Percentiles rank a stretch among this genome's conserved stretches.
These are phyloP conservation scores for Stachybotrys chartarum DNA, from an alignment of 2,329 filamentous ascomycete genomes.

Conservation along the genomic window DNA sequence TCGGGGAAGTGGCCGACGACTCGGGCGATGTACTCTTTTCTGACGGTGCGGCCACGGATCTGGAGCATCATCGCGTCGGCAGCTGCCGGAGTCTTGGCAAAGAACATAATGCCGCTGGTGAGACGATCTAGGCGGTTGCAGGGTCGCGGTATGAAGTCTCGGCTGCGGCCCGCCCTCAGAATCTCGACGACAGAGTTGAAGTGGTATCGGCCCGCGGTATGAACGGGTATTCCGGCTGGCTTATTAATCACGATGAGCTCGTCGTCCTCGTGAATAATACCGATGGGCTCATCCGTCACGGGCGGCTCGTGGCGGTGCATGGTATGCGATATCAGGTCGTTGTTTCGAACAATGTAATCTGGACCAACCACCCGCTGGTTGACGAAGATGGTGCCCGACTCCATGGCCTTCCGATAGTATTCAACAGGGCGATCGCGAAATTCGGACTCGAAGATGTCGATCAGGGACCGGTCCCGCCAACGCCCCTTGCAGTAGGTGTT, in stretches of 20 bases:
- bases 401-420: constrained; percentile 85
- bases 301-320: constrained; percentile 94
- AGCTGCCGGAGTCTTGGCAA: constrained; percentile 77
- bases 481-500: constrained; percentile 92
- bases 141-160: constrained; percentile 51
- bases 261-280: constrained; percentile 82
- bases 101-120: constrained; percentile 97
- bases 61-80: constrained; percentile 72
- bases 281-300: constrained; percentile 72
- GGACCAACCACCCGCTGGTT: constrained; percentile 67
- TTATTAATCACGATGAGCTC: constrained; percentile 97
- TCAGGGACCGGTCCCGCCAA: constrained; percentile 74
- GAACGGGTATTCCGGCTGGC: constrained; percentile 88
- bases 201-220: constrained; percentile 90
- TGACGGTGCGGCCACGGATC: constrained; percentile 72
- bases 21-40: constrained; percentile 91
- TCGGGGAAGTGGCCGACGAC: constrained; percentile 90
- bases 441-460: constrained; percentile 86
- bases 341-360: constrained; percentile 72
- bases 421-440: constrained; percentile 81
- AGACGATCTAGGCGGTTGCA: constrained; percentile 92
- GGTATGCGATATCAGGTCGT: constrained; percentile 86
- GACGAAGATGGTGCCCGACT: constrained; percentile 68
- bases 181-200: constrained; percentile 95
- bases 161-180: constrained; percentile 66